Evolutionary conservation across 1,139 yeast species (phyloP).

Genomic region (Geotrichum australiense): DNA sequence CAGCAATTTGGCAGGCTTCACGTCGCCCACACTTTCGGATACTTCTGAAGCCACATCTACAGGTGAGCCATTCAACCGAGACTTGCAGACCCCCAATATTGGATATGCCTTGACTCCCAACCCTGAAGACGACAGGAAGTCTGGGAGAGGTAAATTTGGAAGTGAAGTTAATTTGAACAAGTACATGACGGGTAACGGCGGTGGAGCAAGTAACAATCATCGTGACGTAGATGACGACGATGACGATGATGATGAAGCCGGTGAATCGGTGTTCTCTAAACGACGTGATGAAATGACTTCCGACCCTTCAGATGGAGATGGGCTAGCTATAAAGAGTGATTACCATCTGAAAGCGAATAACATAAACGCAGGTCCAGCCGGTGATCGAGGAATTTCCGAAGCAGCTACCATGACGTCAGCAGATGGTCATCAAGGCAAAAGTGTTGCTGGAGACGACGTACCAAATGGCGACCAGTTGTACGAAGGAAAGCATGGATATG

Average conservation of each 20-base stretch:
- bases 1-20: conserved; percentile 4
- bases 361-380: too few relatives aligned
- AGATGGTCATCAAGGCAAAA: too few relatives aligned
- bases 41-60: conserved; percentile 30
- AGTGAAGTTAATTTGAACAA: conserved; percentile 26
- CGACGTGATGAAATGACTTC: too few relatives aligned
- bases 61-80: conserved; percentile 27
- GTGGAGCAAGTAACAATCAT: background rate
- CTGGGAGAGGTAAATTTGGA: conserved; percentile 28
- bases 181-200: conserved; percentile 4
- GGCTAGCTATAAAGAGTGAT: too few relatives aligned
- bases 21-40: conserved; percentile 27
- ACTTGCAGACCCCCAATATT: conserved; percentile 10
- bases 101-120: conserved; percentile 8
- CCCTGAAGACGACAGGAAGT: conserved; percentile 14
- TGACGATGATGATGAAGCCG: conserved; percentile 3
- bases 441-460: too few relatives aligned
- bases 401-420: too few relatives aligned
- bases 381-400: too few relatives aligned
- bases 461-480: too few relatives aligned
- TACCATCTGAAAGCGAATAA: too few relatives aligned
- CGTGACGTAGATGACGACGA: too few relatives aligned
- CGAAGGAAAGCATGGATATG: too few relatives aligned
- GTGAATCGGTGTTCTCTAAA: conserved; percentile 2
- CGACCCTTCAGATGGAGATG: too few relatives aligned